Evolutionary conservation across 2,329 filamentous ascomycete genomes (phyloP), one percentile per base, ranked within the genome.

Genomic region (Colletotrichum sp.): DNA sequence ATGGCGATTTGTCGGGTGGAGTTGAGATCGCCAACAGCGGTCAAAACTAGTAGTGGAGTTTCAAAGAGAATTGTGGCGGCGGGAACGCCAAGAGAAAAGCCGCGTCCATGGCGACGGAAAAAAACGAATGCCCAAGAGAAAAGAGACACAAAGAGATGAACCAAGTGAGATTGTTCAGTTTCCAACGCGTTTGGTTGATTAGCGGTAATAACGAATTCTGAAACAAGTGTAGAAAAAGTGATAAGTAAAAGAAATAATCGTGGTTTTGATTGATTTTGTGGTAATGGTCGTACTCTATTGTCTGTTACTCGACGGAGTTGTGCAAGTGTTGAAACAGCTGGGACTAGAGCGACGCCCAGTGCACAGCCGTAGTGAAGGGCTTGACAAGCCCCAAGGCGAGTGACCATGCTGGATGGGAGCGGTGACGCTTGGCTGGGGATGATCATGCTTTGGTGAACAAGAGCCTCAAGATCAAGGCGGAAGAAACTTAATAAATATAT

Each of bases 281-380:
- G 10, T 22, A 25, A 3, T n/a, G 16, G 16, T 16, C 18, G 30
- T 22, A n/a, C 4, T 8, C 27, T 64, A 1, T 39, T 66, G 12
- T 36, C 30, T 32, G 32, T 58, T 9, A 32, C 58, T 28, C 52
- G 56, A 10, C 66, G n/a, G 12, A 62, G 30, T 9, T 16, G 43
- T 10, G 52, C 9, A 4, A 70, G 22, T 18, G 32, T n/a, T 22
- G 32, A 52, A 32, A 61, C 10, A 5, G 22, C 64, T n/a, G 64
- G 15, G 3, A n/a, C 30, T 15, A 74, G 32, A 43, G 60, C 8
- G 22, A 27, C 27, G 22, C 30, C 18, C n/a, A 74, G 43, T 43
- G 71, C 71, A 36, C 66, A 58, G 27, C 43, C 66, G 32, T 74
- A 70, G 58, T 74, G 56, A 12, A 74, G 71, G 10, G 27, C 66